These are phyloP conservation scores for Austroboletus novae-zelandiae DNA, from an alignment of 1,284 basidiomycete genomes.

Conservation along the genomic window DNA sequence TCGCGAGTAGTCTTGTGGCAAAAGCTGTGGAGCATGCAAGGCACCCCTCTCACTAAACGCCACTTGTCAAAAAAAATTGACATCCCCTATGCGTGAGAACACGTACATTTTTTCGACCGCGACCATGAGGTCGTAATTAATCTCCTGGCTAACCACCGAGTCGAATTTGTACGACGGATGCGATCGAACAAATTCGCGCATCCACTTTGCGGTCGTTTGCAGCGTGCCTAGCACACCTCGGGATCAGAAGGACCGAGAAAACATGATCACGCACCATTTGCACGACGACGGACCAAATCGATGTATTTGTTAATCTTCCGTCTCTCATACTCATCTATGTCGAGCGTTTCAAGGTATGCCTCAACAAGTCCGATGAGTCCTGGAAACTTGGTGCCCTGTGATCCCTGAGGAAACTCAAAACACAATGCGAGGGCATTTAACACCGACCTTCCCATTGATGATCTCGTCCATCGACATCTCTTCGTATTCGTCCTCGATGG, in stretches of 20 bases:
- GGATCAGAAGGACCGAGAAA: not conserved
- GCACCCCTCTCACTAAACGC: conserved; percentile 65
- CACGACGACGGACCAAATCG: conserved; percentile 74
- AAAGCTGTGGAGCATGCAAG: conserved; percentile 58
- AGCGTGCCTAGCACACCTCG: conserved; percentile 58
- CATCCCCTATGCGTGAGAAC: not conserved
- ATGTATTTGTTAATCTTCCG: conserved; percentile 76
- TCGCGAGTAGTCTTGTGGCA: conserved; percentile 54
- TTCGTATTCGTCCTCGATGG: conserved; percentile 82
- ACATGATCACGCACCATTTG: conserved; percentile 61
- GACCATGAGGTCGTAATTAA: conserved; percentile 92
- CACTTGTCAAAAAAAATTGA: conserved; percentile 15
- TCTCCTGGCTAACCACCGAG: conserved; percentile 85
- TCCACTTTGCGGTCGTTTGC: conserved; percentile 92
- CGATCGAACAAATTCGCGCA: conserved; percentile 84
- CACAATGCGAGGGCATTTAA: conserved; percentile 4
- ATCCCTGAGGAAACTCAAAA: conserved; percentile 5
- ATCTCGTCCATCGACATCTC: conserved; percentile 94
- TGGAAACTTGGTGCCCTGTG: conserved; percentile 67
- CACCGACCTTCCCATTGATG: conserved; percentile 82
- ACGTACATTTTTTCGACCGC: conserved; percentile 91
- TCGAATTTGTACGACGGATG: conserved; percentile 92
- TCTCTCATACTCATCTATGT: conserved; percentile 67
- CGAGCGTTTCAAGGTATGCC: conserved; percentile 86
- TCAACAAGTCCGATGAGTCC: conserved; percentile 86